phyloP scores from a whole-genome alignment of 2,329 filamentous ascomycete species.

The Alternaria rosae region DNA sequence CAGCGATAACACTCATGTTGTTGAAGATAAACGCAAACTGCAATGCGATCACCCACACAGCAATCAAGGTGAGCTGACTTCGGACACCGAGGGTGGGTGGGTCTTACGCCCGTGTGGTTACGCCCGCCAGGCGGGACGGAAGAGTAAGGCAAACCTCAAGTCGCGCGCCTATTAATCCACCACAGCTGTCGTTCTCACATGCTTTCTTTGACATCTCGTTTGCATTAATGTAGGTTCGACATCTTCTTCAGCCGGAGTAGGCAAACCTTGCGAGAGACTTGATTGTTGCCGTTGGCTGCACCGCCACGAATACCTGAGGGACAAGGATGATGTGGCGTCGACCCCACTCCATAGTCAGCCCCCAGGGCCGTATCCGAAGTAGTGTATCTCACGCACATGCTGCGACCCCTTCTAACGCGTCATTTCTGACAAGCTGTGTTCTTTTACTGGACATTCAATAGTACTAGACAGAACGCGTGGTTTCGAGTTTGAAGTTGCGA shows the following conservation, averaged over 20 bases:
- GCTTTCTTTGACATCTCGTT: neutral
- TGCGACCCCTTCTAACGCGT: neutral
- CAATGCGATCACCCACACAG: neutral
- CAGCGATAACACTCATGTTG: neutral
- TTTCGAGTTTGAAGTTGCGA: slow-evolving; percentile 4
- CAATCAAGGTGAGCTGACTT: neutral
- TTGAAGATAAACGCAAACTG: neutral
- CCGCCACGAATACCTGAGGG: neutral
- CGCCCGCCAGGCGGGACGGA: neutral
- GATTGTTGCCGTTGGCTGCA: neutral
- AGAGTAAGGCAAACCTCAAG: neutral
- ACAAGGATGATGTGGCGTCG: slow-evolving; percentile 7
- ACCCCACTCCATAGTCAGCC: slow-evolving; percentile 12
- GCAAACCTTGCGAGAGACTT: neutral
- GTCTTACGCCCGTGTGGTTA: neutral
- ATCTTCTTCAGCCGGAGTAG: neutral
- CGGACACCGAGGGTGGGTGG: neutral
- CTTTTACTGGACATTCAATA: neutral
- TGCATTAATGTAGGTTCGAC: neutral
- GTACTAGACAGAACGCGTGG: slow-evolving; percentile 5
- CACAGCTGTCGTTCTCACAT: neutral
- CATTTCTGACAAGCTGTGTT: neutral
- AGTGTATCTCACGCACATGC: neutral
- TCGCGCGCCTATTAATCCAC: neutral
- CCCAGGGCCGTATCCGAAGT: too few species aligned